Evolutionary conservation across 2,329 filamentous ascomycete genomes (phyloP).

Genomic region (Neodidymelliopsis sp.): DNA sequence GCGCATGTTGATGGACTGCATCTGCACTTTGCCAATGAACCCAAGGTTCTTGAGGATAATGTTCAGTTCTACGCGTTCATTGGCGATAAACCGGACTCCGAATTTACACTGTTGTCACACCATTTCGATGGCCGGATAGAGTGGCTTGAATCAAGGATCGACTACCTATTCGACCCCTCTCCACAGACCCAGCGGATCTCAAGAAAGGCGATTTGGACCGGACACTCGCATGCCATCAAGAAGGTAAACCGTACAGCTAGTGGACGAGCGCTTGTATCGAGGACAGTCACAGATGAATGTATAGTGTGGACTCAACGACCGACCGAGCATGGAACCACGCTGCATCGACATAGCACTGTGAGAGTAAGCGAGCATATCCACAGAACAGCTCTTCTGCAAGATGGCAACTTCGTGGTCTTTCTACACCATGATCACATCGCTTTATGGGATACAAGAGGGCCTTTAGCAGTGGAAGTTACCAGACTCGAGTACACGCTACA

Average conservation of each 20-base stretch:
- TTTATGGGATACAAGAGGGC: conserved; percentile 78
- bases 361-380: conserved; percentile 75
- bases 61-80: conserved; percentile 78
- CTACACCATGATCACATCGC: conserved; percentile 74
- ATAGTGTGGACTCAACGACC: conserved; percentile 80
- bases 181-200: conserved; percentile 65
- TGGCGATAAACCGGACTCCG: conserved; percentile 65
- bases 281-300: conserved; percentile 79
- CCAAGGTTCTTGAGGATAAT: conserved; percentile 58
- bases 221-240: conserved; percentile 79
- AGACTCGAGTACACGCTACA: conserved; percentile 64
- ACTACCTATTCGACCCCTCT: conserved; percentile 79
- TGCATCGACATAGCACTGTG: conserved; percentile 74
- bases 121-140: conserved; percentile 85
- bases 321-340: conserved; percentile 58
- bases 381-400: conserved; percentile 77
- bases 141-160: conserved; percentile 79
- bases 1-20: conserved; percentile 73
- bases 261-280: conserved; percentile 80
- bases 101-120: conserved; percentile 78
- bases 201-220: conserved; percentile 76
- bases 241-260: conserved; percentile 88
- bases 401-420: conserved; percentile 82
- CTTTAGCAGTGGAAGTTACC: conserved; percentile 66
- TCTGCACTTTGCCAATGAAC: conserved; percentile 48